Evolutionary conservation across 495 filamentous ascomycete genomes (phyloP).

Genomic region (Neurospora pannonica): DNA sequence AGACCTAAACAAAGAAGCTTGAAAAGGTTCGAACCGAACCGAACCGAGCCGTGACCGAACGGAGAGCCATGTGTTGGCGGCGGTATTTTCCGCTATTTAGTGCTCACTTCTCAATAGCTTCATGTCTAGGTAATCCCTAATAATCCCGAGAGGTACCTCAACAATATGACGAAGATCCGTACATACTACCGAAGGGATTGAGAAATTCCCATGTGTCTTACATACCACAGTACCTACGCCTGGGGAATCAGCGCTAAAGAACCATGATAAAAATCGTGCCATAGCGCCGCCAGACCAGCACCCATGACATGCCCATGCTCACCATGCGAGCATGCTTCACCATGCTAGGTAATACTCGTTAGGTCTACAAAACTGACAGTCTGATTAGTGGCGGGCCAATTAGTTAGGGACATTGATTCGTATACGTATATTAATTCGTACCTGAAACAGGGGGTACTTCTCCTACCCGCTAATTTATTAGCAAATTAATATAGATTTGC

Average conservation of each 20-base stretch:
- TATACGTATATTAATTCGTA: too few relatives aligned
- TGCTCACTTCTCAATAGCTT: not conserved
- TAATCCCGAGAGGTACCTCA: not conserved
- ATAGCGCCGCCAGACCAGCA: too few relatives aligned
- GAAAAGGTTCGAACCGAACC: not conserved
- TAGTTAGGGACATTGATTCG: too few relatives aligned
- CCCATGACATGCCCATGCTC: not conserved
- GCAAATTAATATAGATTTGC: too few relatives aligned
- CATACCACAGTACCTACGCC: too few relatives aligned
- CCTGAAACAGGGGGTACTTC: too few relatives aligned
- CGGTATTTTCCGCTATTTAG: not conserved
- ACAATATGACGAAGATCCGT: not conserved
- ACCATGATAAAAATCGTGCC: not conserved
- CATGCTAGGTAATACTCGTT: too few relatives aligned
- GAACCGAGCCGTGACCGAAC: not conserved
- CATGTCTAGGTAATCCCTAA: not conserved
- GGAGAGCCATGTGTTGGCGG: not conserved
- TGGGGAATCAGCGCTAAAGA: not conserved
- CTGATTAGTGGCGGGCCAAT: too few relatives aligned
- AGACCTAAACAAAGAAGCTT: not conserved
- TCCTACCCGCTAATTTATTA: too few relatives aligned
- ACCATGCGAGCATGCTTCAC: too few relatives aligned
- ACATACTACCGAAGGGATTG: not conserved
- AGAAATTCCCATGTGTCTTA: not conserved
- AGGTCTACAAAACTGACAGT: too few relatives aligned